These are phyloP conservation scores for Flaveria bidentis DNA, from an alignment of 129 eudicot species.

Conservation along the genomic window DNA sequence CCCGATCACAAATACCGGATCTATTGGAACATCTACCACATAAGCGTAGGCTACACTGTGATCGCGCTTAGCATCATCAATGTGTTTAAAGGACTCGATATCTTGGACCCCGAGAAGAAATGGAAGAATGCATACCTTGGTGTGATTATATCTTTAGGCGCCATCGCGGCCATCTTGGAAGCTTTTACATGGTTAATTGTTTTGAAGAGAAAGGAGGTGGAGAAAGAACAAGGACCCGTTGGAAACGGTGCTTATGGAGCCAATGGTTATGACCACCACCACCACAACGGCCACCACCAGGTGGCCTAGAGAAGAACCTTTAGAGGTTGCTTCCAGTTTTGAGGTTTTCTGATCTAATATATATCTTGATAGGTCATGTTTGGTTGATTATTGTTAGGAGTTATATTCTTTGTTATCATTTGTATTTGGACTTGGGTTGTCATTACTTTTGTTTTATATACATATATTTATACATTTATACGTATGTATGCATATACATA, in stretches of 20 bases:
- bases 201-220: constrained; percentile 48
- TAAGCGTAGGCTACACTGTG: constrained; percentile 53
- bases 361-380: constrained; percentile 16
- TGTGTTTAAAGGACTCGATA: constrained; percentile 68
- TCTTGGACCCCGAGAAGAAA: constrained; percentile 71
- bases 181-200: constrained; percentile 68
- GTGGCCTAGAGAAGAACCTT: constrained; percentile 19
- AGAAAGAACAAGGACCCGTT: constrained; percentile 36
- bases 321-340: neutral
- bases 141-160: constrained; percentile 53
- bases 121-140: constrained; percentile 83
- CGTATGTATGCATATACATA: neutral
- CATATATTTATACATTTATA: constrained; percentile 2
- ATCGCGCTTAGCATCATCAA: constrained; percentile 59
- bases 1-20: constrained; percentile 82
- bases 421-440: constrained; percentile 15
- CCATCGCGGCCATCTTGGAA: constrained; percentile 55
- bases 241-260: constrained; percentile 35
- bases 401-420: constrained; percentile 34
- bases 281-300: constrained; percentile 17
- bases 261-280: constrained; percentile 34
- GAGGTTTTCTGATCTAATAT: constrained; percentile 14
- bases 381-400: constrained; percentile 17
- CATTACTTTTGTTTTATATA: constrained; percentile 16
- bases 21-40: constrained; percentile 87